A percentile compares a stretch with the other conserved stretches of the same genome.
phyloP scores from a whole-genome alignment of 1,284 basidiomycete genomes.

The Apiotrichum domesticum region DNA sequence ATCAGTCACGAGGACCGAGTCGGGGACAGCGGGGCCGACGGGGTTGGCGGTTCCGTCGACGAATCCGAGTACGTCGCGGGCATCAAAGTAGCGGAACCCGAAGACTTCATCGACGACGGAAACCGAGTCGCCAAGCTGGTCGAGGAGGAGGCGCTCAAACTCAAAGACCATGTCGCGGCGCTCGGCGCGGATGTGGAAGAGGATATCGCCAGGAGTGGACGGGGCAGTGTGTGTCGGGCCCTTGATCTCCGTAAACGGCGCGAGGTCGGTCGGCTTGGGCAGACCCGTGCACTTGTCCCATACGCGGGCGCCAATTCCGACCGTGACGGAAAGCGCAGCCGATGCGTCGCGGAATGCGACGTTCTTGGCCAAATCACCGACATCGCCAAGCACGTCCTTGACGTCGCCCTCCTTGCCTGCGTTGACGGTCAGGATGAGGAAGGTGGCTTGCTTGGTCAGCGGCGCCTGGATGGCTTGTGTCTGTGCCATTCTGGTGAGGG shows the following conservation, averaged over 20 bases:
- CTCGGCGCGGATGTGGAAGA: constrained; percentile 15
- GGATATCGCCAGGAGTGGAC: constrained; percentile 12
- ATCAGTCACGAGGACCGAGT: background rate
- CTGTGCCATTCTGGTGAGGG: background rate
- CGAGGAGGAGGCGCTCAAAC: constrained; percentile 11
- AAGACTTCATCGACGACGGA: constrained; percentile 6
- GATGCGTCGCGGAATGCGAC: constrained; percentile 9
- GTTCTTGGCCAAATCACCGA: constrained; percentile 11
- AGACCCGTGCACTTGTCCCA: constrained; percentile 11
- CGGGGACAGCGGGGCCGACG: constrained; percentile 7
- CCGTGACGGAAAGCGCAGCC: constrained; percentile 4
- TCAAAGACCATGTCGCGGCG: constrained; percentile 18
- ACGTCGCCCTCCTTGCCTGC: background rate
- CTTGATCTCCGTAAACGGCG: constrained; percentile 10
- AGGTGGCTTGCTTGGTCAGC: constrained; percentile 12
- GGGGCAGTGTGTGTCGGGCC: constrained; percentile 11
- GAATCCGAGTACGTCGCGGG: constrained; percentile 17
- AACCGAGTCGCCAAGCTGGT: constrained; percentile 7
- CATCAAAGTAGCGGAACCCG: constrained; percentile 21
- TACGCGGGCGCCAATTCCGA: constrained; percentile 13
- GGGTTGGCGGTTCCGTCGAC: constrained; percentile 20
- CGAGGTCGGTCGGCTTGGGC: constrained; percentile 10
- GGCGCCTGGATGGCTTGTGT: constrained; percentile 10
- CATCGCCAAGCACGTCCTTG: background rate
- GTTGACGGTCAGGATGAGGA: constrained; percentile 25